Evolutionary conservation across 108 stramenopile genomes (phyloP).

Genomic region (Cyclotella cryptica): DNA sequence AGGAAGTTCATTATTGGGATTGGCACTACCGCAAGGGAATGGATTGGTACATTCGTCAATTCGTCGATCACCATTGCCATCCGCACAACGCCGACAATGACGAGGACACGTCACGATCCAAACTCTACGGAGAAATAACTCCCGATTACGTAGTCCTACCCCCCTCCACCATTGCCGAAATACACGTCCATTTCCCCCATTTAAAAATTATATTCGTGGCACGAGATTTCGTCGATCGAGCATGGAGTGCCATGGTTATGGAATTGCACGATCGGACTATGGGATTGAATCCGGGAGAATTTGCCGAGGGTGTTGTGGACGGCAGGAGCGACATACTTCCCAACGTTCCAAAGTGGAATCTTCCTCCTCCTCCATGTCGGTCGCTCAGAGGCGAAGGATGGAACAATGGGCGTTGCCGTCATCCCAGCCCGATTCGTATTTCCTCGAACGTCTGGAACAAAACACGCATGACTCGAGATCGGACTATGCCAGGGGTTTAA

Average conservation of each 20-base stretch:
- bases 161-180: conserved; percentile 43
- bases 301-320: conserved; percentile 34
- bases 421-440: conserved; percentile 54
- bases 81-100: no score
- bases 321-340: neutral
- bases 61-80: no score
- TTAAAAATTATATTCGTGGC: conserved; percentile 58
- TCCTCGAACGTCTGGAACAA: conserved; percentile 56
- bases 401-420: conserved; percentile 47
- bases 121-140: conserved; percentile 56
- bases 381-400: conserved; percentile 33
- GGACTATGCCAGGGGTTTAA: conserved; percentile 26
- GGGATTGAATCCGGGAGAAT: conserved; percentile 57
- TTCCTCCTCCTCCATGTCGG: no score
- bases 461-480: conserved; percentile 26
- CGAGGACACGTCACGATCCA: neutral
- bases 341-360: no score
- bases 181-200: conserved; percentile 42
- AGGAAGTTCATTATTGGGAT: conserved; percentile 76
- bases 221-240: conserved; percentile 60
- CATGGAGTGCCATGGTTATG: conserved; percentile 66
- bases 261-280: conserved; percentile 53
- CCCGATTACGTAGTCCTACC: conserved; percentile 57
- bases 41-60: conserved; percentile 64
- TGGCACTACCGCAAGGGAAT: conserved; percentile 61